These are phyloP conservation scores for Trichoderma atroviride DNA, from an alignment of 2,329 filamentous ascomycete species.

Conservation along the genomic window DNA sequence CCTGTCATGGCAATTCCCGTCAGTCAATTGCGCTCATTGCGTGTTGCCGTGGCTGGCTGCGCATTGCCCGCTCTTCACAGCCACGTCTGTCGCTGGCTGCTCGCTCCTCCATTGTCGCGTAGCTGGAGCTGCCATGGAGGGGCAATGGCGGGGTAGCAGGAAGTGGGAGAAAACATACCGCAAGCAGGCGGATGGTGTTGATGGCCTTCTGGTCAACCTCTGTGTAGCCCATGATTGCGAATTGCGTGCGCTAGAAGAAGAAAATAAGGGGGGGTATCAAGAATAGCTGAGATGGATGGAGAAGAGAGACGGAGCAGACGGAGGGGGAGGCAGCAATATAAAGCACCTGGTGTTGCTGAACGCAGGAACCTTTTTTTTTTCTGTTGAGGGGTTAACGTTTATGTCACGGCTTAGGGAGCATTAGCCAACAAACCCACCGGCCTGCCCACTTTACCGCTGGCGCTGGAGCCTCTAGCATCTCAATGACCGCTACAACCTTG, in stretches of 20 bases:
- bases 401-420: slow-evolving; percentile 33
- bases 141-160: slow-evolving; percentile 39
- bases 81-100: neutral
- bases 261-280: slow-evolving; percentile 5
- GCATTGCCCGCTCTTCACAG: neutral
- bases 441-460: neutral
- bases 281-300: slow-evolving; percentile 25
- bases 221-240: slow-evolving; percentile 78
- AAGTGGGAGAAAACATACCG: slow-evolving; percentile 65
- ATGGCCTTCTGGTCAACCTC: slow-evolving; percentile 88
- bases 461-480: neutral
- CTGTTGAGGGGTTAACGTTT: slow-evolving; percentile 39
- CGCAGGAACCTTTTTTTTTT: slow-evolving; percentile 21
- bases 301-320: slow-evolving; percentile 34
- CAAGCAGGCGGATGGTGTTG: slow-evolving; percentile 96
- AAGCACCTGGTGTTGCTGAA: slow-evolving; percentile 33
- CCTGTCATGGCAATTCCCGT: slow-evolving; percentile 55
- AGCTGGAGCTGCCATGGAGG: slow-evolving; percentile 34
- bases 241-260: slow-evolving; percentile 33
- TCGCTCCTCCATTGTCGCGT: neutral
- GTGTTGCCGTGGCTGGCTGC: too few species aligned
- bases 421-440: neutral
- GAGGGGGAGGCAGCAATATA: slow-evolving; percentile 30
- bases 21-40: slow-evolving; percentile 31
- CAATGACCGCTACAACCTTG: slow-evolving; percentile 21